phyloP scores from a whole-genome alignment of 768 basidiomycete genomes.

The Suillus clintonianus region DNA sequence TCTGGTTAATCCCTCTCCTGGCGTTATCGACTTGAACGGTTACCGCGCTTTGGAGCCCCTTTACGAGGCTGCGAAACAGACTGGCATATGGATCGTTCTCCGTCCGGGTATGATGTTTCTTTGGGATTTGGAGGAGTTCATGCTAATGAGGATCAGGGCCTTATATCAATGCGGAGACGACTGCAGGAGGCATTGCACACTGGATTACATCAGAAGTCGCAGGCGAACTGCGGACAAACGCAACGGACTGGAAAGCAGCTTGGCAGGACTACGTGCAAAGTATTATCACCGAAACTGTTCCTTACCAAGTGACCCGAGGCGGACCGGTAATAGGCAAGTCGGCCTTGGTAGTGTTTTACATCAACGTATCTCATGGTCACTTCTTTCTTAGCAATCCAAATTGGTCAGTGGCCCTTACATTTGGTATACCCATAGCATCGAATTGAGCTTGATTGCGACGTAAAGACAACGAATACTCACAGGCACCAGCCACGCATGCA shows the following conservation, averaged over 20 bases:
- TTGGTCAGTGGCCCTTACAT: conserved; percentile 40
- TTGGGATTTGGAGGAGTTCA: conserved; percentile 23
- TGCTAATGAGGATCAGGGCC: conserved; percentile 40
- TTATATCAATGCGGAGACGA: conserved; percentile 82
- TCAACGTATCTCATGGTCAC: conserved; percentile 3
- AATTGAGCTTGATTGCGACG: not conserved
- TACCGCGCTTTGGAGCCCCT: conserved; percentile 58
- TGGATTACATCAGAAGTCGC: conserved; percentile 74
- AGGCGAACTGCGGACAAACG: conserved; percentile 68
- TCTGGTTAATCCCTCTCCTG: conserved; percentile 53
- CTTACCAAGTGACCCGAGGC: conserved; percentile 69
- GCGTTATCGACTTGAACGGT: conserved; percentile 53
- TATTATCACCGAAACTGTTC: conserved; percentile 58
- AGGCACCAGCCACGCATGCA: conserved; percentile 42
- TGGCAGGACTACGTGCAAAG: conserved; percentile 75
- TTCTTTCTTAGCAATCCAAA: conserved; percentile 47
- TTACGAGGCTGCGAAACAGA: conserved; percentile 70
- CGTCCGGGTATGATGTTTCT: conserved; percentile 63
- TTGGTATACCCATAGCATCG: not conserved
- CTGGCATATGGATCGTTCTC: conserved; percentile 78
- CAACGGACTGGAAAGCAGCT: conserved; percentile 37
- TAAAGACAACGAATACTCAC: conserved; percentile 76
- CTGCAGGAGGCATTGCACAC: conserved; percentile 70
- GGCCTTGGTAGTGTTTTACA: not conserved
- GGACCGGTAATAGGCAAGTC: conserved; percentile 73